Percentiles rank a stretch among this genome's conserved stretches.
These are phyloP conservation scores for Candida tropicalis DNA, from an alignment of 1,139 yeast species.

Conservation along the genomic window DNA sequence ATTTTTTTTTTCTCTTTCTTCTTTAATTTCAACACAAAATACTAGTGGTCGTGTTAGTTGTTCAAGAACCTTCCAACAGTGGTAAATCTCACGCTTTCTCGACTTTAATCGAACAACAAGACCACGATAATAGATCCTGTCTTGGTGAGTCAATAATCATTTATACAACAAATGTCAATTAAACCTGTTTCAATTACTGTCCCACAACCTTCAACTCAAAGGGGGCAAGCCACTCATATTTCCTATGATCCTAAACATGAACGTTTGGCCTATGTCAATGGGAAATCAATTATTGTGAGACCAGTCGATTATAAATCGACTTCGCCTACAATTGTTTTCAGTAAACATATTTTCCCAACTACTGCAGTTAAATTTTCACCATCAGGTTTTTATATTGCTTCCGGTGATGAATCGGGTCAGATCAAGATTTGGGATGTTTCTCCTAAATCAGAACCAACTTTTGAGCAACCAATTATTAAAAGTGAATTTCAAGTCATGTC, in stretches of 20 bases:
- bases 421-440: constrained; percentile 85
- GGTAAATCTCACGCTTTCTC: not conserved
- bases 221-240: constrained; percentile 71
- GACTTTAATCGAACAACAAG: too few species aligned
- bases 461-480: constrained; percentile 62
- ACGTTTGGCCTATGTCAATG: constrained; percentile 78
- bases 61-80: not conserved
- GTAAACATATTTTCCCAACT: constrained; percentile 68
- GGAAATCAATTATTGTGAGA: constrained; percentile 77
- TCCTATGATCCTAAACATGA: constrained; percentile 71
- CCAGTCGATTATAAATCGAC: constrained; percentile 47
- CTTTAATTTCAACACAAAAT: not conserved
- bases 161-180: constrained; percentile 26
- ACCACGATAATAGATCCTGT: too few species aligned
- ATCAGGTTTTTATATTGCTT: constrained; percentile 85
- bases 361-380: constrained; percentile 89
- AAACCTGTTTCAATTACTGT: constrained; percentile 47
- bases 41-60: not conserved
- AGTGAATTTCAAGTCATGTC: constrained; percentile 82
- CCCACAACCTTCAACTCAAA: constrained; percentile 76
- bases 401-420: constrained; percentile 88
- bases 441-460: constrained; percentile 21
- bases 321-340: constrained; percentile 61
- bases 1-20: not conserved
- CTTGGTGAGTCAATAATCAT: too few species aligned